These are phyloP conservation scores for Metschnikowia lochheadii DNA, from an alignment of 805 yeast species.

Conservation along the genomic window DNA sequence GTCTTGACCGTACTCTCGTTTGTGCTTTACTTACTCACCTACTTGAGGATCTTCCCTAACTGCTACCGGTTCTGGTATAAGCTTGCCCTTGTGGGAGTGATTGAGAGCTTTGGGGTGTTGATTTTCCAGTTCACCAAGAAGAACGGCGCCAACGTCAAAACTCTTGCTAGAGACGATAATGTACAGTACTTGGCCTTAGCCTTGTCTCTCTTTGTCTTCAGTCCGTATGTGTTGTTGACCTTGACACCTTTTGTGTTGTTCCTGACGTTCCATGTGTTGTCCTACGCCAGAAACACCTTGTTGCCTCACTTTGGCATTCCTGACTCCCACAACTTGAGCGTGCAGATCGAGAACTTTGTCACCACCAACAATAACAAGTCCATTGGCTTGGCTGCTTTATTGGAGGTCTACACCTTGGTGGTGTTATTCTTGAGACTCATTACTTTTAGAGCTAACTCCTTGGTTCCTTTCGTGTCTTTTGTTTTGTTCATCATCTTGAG, in stretches of 20 bases:
- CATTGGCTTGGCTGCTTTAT: conserved; percentile 36
- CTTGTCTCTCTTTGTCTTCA: conserved; percentile 46
- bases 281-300: conserved; percentile 60
- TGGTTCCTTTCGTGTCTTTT: conserved; percentile 53
- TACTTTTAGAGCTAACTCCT: conserved; percentile 59
- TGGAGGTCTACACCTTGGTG: conserved; percentile 42
- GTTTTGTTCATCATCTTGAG: conserved; percentile 68
- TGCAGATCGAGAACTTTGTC: conserved; percentile 38
- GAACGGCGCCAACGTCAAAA: conserved; percentile 21
- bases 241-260: conserved; percentile 71
- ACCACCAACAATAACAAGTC: conserved; percentile 34
- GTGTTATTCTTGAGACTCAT: conserved; percentile 49
- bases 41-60: conserved; percentile 25
- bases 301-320: conserved; percentile 55
- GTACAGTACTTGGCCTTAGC: conserved; percentile 62
- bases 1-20: conserved; percentile 31
- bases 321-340: conserved; percentile 26
- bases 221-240: conserved; percentile 59
- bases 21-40: conserved; percentile 31
- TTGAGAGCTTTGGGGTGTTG: conserved; percentile 74
- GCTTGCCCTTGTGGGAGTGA: conserved; percentile 56
- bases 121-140: conserved; percentile 50
- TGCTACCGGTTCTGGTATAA: conserved; percentile 46
- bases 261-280: conserved; percentile 77
- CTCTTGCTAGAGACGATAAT: conserved; percentile 52